These are phyloP conservation scores for Wickerhamiella hasegawae DNA, from an alignment of 805 yeast genomes.

Conservation along the genomic window DNA sequence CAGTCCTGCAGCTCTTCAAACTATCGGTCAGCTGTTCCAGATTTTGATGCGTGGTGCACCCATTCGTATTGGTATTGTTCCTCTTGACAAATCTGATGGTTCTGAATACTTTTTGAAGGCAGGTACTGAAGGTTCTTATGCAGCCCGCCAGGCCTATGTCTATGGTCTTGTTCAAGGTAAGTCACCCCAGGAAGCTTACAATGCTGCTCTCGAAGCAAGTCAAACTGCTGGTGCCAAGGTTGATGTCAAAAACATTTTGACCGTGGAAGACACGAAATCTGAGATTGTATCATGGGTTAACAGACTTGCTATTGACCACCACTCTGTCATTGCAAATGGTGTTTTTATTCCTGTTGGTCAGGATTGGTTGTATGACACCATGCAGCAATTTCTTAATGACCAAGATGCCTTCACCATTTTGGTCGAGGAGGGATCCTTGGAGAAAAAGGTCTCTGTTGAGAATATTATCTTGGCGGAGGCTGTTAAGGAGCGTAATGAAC, in stretches of 20 bases:
- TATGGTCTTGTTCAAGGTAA: constrained; percentile 7
- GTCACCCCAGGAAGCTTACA: constrained; percentile 8
- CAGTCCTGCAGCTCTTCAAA: constrained; percentile 33
- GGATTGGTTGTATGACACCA: constrained; percentile 17
- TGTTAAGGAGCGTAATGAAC: constrained; percentile 29
- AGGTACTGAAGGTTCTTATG: constrained; percentile 8
- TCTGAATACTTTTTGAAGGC: constrained; percentile 12
- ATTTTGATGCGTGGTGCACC: constrained; percentile 38
- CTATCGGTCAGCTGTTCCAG: constrained; percentile 23
- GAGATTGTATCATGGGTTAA: constrained; percentile 17
- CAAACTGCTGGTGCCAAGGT: not conserved
- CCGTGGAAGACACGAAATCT: constrained; percentile 2
- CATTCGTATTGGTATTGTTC: constrained; percentile 72
- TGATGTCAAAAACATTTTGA: constrained; percentile 1
- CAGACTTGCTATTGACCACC: constrained; percentile 25
- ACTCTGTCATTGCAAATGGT: constrained; percentile 59
- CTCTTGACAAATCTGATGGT: constrained; percentile 25
- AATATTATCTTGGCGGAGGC: constrained; percentile 31
- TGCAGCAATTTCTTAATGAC: constrained; percentile 32
- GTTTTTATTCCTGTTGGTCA: constrained; percentile 5
- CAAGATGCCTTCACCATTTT: constrained; percentile 17
- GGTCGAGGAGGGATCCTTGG: constrained; percentile 18
- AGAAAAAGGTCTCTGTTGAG: constrained; percentile 13
- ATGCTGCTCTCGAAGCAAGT: too few species aligned
- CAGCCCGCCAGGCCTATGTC: constrained; percentile 12